phyloP scores from a whole-genome alignment of 2,329 filamentous ascomycete genomes.

The Malbranchea zuffiana region DNA sequence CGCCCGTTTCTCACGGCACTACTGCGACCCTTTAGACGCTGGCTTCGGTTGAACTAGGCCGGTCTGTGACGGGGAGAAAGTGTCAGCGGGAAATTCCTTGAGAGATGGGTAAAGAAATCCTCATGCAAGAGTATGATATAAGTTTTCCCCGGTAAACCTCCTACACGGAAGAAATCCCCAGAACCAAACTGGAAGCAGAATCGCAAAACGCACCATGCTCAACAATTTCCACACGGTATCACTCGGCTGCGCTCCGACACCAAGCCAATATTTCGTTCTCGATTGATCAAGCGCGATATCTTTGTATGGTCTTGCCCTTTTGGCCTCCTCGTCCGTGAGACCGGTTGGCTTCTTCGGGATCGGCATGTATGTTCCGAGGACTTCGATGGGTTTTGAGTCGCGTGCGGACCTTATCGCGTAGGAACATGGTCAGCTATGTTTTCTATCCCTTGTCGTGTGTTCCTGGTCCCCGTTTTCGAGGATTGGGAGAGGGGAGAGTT shows the following conservation, averaged over 20 bases:
- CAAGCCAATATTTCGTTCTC: slow-evolving; percentile 88
- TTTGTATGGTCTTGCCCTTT: slow-evolving; percentile 63
- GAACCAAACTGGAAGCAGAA: neutral
- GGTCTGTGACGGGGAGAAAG: no score
- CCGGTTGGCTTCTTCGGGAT: slow-evolving; percentile 44
- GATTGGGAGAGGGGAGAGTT: neutral
- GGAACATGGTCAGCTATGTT: neutral
- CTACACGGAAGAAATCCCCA: no score
- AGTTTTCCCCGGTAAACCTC: no score
- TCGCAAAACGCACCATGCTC: slow-evolving; percentile 14
- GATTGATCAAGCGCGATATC: slow-evolving; percentile 77
- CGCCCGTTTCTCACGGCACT: no score
- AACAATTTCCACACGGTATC: slow-evolving; percentile 81
- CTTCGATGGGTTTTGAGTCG: slow-evolving; percentile 82
- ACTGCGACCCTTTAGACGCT: no score
- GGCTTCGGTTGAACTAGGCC: no score
- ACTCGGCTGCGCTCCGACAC: slow-evolving; percentile 88
- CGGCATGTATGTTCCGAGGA: slow-evolving; percentile 61
- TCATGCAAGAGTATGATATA: no score
- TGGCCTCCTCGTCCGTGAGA: slow-evolving; percentile 37
- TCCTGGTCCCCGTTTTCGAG: no score
- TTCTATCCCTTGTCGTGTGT: no score
- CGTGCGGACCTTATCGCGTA: slow-evolving; percentile 79
- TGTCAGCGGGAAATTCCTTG: no score
- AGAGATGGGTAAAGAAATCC: no score